phyloP scores from a whole-genome alignment of 129 eudicot genomes.

The Chrysanthemum lavandulifolium region DNA sequence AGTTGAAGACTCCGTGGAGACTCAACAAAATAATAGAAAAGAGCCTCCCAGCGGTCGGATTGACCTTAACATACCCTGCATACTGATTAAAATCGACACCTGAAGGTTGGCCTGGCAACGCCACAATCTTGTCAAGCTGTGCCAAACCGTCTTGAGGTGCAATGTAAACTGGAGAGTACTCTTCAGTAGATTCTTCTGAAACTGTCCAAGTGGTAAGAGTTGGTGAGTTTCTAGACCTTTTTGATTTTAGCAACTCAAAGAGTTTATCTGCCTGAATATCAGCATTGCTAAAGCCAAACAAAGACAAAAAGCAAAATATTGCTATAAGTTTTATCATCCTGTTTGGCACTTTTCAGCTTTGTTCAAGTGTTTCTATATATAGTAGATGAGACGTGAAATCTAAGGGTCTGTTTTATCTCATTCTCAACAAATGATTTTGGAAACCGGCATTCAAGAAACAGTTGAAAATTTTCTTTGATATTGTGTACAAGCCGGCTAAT shows the following conservation, averaged over 20 bases:
- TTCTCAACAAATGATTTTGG: conserved; percentile 5
- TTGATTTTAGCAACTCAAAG: conserved; percentile 27
- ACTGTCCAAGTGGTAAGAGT: conserved; percentile 17
- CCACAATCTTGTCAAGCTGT: conserved; percentile 30
- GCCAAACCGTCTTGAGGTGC: conserved; percentile 35
- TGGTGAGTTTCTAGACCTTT: conserved; percentile 16
- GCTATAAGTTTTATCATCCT: conserved; percentile 19
- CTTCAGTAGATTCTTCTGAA: conserved; percentile 11
- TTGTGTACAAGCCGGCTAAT: conserved; percentile 17
- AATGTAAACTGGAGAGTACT: conserved; percentile 29
- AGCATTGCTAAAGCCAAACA: conserved; percentile 25
- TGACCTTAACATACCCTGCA: conserved; percentile 34
- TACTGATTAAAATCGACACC: conserved; percentile 34
- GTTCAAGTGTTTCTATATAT: conserved; percentile 6
- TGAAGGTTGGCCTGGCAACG: conserved; percentile 38
- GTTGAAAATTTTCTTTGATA: not conserved
- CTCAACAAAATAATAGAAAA: conserved; percentile 37
- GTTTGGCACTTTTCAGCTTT: conserved; percentile 19
- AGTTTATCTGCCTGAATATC: conserved; percentile 34
- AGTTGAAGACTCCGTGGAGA: conserved; percentile 25
- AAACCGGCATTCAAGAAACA: not conserved
- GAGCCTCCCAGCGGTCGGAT: conserved; percentile 33
- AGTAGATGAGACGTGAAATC: conserved; percentile 14
- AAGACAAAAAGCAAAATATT: conserved; percentile 24
- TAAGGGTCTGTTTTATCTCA: conserved; percentile 7